phyloP scores from a whole-genome alignment of 164 flowering plant genomes.

The Taxillus chinensis region DNA sequence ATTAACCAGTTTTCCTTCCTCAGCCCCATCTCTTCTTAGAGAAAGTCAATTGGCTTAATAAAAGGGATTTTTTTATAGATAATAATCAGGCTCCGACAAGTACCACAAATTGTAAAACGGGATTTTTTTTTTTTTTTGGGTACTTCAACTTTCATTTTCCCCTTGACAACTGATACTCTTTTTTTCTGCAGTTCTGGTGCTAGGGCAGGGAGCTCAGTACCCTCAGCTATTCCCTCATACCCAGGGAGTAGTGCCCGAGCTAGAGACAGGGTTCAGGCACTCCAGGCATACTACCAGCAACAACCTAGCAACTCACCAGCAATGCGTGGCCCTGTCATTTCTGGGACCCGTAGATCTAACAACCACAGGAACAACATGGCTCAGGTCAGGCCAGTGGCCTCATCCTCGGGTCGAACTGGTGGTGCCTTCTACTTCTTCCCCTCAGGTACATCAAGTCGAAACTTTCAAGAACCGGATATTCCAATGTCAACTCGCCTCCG shows the following conservation, averaged over 20 bases:
- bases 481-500: conserved; percentile 34
- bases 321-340: conserved; percentile 27
- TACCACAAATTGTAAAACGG: too few relatives aligned
- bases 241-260: conserved; percentile 69
- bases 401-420: conserved; percentile 54
- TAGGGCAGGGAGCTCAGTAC: conserved; percentile 50
- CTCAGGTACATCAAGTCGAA: conserved; percentile 46
- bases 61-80: too few relatives aligned
- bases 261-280: conserved; percentile 58
- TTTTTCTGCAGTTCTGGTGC: conserved; percentile 30
- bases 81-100: too few relatives aligned
- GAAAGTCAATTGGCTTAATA: too few relatives aligned
- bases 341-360: conserved; percentile 37
- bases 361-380: conserved; percentile 39
- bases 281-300: conserved; percentile 52
- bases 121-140: too few relatives aligned
- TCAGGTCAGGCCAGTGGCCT: conserved; percentile 30
- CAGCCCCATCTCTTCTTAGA: too few relatives aligned
- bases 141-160: too few relatives aligned
- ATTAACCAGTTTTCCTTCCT: too few relatives aligned
- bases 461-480: conserved; percentile 52
- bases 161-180: not conserved
- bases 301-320: conserved; percentile 37
- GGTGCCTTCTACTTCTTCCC: conserved; percentile 44
- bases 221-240: conserved; percentile 55